A percentile compares a stretch with the other conserved stretches of the same genome.
Evolutionary conservation across 192 early-diverging fungal genomes (phyloP).

Genomic region (Dimargaris verticillata): DNA sequence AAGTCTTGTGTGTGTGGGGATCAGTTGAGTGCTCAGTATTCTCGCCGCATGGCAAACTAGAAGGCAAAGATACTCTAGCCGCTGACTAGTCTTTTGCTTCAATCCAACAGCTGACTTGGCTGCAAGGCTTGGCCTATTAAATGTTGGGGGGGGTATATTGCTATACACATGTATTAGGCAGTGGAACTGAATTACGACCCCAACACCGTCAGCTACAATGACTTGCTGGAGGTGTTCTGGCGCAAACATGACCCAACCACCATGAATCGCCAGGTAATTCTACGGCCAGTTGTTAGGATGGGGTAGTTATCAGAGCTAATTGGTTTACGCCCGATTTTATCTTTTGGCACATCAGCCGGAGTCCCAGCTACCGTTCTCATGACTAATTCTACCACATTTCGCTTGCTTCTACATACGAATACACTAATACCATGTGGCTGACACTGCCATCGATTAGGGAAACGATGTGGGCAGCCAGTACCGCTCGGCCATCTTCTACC

Average conservation of each 20-base stretch:
- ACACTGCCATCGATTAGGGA: slow-evolving; percentile 21
- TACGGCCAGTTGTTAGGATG: not conserved
- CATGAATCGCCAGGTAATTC: slow-evolving; percentile 41
- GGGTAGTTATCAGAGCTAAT: too few relatives aligned
- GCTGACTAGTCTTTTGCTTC: not conserved
- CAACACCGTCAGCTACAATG: slow-evolving; percentile 46
- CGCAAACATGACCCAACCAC: slow-evolving; percentile 77
- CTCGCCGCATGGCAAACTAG: not conserved
- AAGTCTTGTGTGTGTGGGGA: not conserved
- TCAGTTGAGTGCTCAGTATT: not conserved
- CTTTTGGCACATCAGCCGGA: not conserved
- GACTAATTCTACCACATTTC: not conserved
- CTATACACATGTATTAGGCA: slow-evolving; percentile 74
- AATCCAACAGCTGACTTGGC: slow-evolving; percentile 10
- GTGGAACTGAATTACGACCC: slow-evolving; percentile 64
- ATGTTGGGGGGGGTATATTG: slow-evolving; percentile 29
- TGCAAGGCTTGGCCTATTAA: not conserved
- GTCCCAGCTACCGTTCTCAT: not conserved
- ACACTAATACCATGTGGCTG: not conserved
- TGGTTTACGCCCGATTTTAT: not conserved
- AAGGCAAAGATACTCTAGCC: not conserved
- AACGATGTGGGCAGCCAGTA: slow-evolving; percentile 75
- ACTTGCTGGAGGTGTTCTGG: slow-evolving; percentile 70
- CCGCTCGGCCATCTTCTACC: slow-evolving; percentile 74
- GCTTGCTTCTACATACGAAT: not conserved